Percentiles rank a stretch among this genome's conserved stretches.
Evolutionary conservation across 495 filamentous ascomycete species (phyloP).

Genomic region (Aspergillus incahuasiensis): DNA sequence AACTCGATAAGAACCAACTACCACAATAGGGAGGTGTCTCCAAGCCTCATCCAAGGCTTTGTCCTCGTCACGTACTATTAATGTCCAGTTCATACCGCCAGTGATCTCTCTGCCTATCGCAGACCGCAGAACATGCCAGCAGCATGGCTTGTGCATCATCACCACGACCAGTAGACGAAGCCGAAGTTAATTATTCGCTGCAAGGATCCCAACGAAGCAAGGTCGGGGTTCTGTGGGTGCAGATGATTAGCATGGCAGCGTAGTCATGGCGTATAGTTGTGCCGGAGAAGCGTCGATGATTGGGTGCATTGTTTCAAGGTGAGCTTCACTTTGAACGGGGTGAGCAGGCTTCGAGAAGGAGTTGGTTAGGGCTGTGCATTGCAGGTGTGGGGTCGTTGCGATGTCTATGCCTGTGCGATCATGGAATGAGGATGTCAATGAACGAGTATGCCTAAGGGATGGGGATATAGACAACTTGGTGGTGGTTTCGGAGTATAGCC

Average conservation of each 20-base stretch:
- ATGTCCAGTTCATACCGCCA: background rate
- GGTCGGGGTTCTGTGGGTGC: background rate
- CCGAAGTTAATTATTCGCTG: constrained; percentile 1
- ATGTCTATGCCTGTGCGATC: no score
- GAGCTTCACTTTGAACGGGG: constrained; percentile 14
- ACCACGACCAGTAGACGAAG: background rate
- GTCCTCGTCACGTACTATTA: background rate
- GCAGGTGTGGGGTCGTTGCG: constrained; percentile 19
- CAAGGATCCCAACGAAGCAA: constrained; percentile 5
- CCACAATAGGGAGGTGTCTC: constrained; percentile 1
- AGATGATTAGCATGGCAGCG: background rate
- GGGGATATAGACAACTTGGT: no score
- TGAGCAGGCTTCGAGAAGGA: constrained; percentile 24
- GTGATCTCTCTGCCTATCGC: background rate
- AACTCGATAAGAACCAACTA: background rate
- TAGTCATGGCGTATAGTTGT: constrained; percentile 1
- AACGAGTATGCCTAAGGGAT: no score
- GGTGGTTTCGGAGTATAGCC: no score
- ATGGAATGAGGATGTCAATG: no score
- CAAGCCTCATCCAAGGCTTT: background rate
- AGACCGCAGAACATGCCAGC: background rate
- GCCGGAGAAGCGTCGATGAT: constrained; percentile 7
- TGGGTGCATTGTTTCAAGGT: constrained; percentile 3
- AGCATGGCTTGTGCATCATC: background rate
- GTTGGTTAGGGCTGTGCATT: constrained; percentile 21